Evolutionary conservation across 345 rosid genomes (phyloP), one percentile per base, ranked within the genome.

Genomic region (Laguncularia racemosa): DNA sequence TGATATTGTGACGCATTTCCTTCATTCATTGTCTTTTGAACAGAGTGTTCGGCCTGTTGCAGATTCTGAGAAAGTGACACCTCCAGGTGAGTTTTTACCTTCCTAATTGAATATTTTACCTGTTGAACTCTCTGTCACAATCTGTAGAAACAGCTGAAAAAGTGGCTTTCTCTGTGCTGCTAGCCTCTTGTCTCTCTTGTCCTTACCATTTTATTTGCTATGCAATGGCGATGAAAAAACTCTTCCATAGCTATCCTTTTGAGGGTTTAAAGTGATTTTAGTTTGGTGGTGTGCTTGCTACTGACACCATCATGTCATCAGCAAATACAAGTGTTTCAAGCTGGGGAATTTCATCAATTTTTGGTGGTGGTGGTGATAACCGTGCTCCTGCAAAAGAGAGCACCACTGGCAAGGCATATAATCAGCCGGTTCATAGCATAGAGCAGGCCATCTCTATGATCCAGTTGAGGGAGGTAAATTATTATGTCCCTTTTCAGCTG

Each of bases 261-360:
- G 46, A 38, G 23, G 10, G 59, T 15, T 44, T 20, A 56, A 16
- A 56, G 49, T 33, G 46, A 44, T 9, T 21, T 23, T 56, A 56
- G 20, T 33, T 44, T 56, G 3, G 16, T 17, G 21, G 16, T 17
- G 21, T 18, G 56, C 28, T 12, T 20, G 16, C 13, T 53, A 12
- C 40, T 20, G 38, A 23, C 28, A 23, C 28, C 28, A 23, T 23
- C 28, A 23, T 16, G 15, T 50, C 15, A 65, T 70, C 71, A 83
- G 95, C 79, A 59, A 73, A 66, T 57, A 61, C 63, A 55, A 68
- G 72, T 56, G 77, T 79, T 73, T 81, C 99, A 44, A 75, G 81
- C 60, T 95, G 97, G 99, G 95, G 93, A 6, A 82, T 95, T 59
- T 81, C 96, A 40, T 88, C 96, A 53, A 87, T 95, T 60, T 90